Evolutionary conservation across 2,329 filamentous ascomycete species (phyloP), one percentile per base, ranked within the genome.

Genomic region (Tympanopsis confertula): DNA sequence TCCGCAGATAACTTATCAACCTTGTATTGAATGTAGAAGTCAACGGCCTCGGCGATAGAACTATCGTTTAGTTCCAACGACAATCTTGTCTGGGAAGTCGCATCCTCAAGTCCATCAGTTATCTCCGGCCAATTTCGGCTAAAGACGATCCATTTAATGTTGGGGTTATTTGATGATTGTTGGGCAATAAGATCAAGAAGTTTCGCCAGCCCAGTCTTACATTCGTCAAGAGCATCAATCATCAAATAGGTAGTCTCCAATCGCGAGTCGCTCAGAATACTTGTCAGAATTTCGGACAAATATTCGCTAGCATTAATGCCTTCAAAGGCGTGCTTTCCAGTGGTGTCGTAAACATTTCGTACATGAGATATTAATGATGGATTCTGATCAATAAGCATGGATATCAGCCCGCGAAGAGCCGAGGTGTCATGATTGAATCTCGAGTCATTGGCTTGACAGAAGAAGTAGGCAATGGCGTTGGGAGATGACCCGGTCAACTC

Each of bases 201-300:
- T 28, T 51, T 35, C 1, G 37, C 18, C 15, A 46, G 40, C 15
- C 47, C 53, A 3, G 24, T 32, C 13, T 35, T 40, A 39, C 62
- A 68, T 44, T 70, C 64, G 39, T 71, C 64, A 1, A 70, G 58
- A 1, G 63, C 65, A 46, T 70, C 63, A 32, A 71, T 47, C 12
- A 68, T 41, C 4, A 71, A 37, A 41, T 53, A 53, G 0, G 49
- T 51, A 0, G 12, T 42, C 1, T 46, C 13, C 3, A 60, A 38
- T 4, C 12, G 47, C 3, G 42, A 39, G 32, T 67, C 59, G 13
- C 51, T 13, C 2, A 71, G 40, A 10, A 71, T 62, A 3, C 45
- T 42, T 1, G 13, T 41, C 1, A 71, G 54, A 4, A 69, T 58
- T 2, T 53, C 39, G 0, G 45, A 52, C 5, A 71, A 36, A 1